Percentiles rank a stretch among this genome's conserved stretches.
These are phyloP conservation scores for Dothistroma pini DNA, from an alignment of 2,329 filamentous ascomycete species.

Conservation along the genomic window DNA sequence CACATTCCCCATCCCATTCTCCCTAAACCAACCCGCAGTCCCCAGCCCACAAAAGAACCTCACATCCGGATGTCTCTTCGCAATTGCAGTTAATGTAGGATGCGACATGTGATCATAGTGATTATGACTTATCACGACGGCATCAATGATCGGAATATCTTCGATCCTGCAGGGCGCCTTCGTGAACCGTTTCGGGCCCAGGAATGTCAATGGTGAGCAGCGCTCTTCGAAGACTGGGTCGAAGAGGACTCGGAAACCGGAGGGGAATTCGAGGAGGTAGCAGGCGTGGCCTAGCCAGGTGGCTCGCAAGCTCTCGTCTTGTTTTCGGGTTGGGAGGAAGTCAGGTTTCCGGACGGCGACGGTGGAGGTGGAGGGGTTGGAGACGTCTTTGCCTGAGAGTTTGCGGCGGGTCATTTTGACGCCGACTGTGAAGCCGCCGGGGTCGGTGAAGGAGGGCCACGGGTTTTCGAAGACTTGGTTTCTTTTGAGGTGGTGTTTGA, in stretches of 20 bases:
- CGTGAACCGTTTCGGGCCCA: conserved; percentile 75
- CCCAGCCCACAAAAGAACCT: conserved; percentile 88
- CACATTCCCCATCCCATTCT: conserved; percentile 66
- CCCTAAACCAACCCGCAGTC: conserved; percentile 75
- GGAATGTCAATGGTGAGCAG: conserved; percentile 68
- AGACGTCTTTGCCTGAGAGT: conserved; percentile 48
- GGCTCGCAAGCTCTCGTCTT: conserved; percentile 61
- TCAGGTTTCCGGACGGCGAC: conserved; percentile 65
- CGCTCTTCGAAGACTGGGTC: conserved; percentile 90
- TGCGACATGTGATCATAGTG: conserved; percentile 92
- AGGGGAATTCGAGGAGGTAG: conserved; percentile 86
- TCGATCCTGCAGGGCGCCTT: conserved; percentile 69
- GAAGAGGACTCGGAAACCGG: conserved; percentile 81
- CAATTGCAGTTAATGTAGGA: conserved; percentile 67
- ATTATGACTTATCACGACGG: conserved; percentile 74
- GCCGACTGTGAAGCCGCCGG: conserved; percentile 34
- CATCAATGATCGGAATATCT: conserved; percentile 73
- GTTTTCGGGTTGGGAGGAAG: conserved; percentile 61
- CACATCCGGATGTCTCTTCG: conserved; percentile 66
- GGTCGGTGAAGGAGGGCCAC: conserved; percentile 51
- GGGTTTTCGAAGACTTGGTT: conserved; percentile 56
- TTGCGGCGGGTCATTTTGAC: conserved; percentile 42
- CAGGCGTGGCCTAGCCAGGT: conserved; percentile 96
- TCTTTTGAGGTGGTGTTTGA: conserved; percentile 51
- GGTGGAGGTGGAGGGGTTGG: conserved; percentile 62